These are phyloP conservation scores for Physocladia obscura DNA, from an alignment of 192 early-diverging fungal genomes.

Conservation along the genomic window DNA sequence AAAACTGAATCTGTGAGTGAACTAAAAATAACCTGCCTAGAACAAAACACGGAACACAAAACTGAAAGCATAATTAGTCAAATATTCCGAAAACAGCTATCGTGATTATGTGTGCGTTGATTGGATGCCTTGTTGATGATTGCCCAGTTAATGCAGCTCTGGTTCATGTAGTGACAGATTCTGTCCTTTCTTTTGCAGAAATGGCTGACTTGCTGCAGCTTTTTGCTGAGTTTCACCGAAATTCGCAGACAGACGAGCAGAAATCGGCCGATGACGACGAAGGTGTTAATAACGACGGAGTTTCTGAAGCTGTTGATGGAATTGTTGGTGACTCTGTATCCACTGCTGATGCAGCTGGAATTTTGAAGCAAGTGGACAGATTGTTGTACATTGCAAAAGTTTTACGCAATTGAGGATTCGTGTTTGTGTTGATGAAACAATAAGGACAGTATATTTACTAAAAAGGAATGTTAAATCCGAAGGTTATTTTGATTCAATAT, in stretches of 20 bases:
- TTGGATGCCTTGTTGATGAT: slow-evolving; percentile 4
- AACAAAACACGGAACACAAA: background rate
- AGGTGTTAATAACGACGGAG: background rate
- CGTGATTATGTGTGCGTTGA: slow-evolving; percentile 16
- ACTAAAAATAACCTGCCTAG: background rate
- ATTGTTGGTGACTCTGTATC: background rate
- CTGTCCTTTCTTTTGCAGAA: background rate
- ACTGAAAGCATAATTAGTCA: background rate
- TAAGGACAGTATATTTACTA: no score
- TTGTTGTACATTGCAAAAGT: background rate
- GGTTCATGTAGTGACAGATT: background rate
- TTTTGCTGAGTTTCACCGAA: slow-evolving; percentile 5
- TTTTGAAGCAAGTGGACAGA: slow-evolving; percentile 23
- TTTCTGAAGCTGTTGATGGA: background rate
- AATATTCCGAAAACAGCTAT: slow-evolving; percentile 3
- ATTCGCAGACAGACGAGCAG: background rate
- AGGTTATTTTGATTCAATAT: no score
- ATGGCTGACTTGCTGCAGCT: slow-evolving; percentile 7
- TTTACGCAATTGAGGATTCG: no score
- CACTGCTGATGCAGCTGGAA: background rate
- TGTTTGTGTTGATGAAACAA: no score
- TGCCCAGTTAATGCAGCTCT: background rate
- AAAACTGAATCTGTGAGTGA: no score
- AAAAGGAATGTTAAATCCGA: no score
- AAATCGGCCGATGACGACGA: background rate